phyloP scores from a whole-genome alignment of 164 flowering plant genomes.

The Stephania yunnanensis region DNA sequence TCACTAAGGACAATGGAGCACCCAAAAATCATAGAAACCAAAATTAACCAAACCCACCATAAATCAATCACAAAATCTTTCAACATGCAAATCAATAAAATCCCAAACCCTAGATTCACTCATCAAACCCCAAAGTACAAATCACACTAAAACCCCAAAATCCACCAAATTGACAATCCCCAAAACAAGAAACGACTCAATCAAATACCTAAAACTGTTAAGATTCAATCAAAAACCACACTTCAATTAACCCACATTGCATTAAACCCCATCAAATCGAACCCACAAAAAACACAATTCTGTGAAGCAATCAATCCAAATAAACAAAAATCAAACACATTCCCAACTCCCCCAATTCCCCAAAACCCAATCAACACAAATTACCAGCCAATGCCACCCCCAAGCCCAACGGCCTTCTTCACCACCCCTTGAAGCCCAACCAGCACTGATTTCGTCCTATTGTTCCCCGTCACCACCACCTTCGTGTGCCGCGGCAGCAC shows the following conservation, averaged over 20 bases:
- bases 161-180: slow-evolving; percentile 11
- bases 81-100: background rate
- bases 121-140: slow-evolving; percentile 1
- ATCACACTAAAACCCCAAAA: slow-evolving; percentile 13
- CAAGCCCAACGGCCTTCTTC: slow-evolving; percentile 87
- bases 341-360: background rate
- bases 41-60: background rate
- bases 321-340: slow-evolving; percentile 6
- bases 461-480: slow-evolving; percentile 81
- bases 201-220: background rate
- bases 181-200: background rate
- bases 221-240: background rate
- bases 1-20: too few relatives aligned
- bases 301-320: background rate
- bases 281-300: slow-evolving; percentile 6
- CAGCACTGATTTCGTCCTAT: slow-evolving; percentile 78
- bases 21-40: background rate
- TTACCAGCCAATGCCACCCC: slow-evolving; percentile 99
- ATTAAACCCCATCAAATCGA: slow-evolving; percentile 4
- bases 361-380: slow-evolving; percentile 4
- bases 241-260: slow-evolving; percentile 24
- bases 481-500: slow-evolving; percentile 83
- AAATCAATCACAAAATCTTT: background rate
- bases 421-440: slow-evolving; percentile 86
- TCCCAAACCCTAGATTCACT: slow-evolving; percentile 27